Evolutionary conservation across 495 filamentous ascomycete genomes (phyloP).

Genomic region (Lasiosphaeria ovina): DNA sequence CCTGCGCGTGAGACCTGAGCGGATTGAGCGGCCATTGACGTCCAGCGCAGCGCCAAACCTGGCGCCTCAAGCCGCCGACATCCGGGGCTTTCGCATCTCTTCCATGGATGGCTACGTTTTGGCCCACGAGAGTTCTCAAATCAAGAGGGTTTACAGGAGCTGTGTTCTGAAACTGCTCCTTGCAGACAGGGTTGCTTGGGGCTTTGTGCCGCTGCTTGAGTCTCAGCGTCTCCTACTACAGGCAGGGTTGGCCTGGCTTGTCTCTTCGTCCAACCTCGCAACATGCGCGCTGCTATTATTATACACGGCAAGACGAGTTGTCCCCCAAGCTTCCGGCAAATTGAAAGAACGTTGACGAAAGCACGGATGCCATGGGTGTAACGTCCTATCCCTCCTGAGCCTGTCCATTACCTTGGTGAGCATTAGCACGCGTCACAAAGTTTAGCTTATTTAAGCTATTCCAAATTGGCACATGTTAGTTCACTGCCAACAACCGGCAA

Average conservation of each 20-base stretch:
- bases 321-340: not conserved
- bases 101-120: conserved; percentile 45
- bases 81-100: conserved; percentile 38
- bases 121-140: conserved; percentile 24
- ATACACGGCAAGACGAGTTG: not conserved
- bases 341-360: not conserved
- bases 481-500: too few species aligned
- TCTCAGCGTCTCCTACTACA: conserved; percentile 26
- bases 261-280: conserved; percentile 1
- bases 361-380: too few species aligned
- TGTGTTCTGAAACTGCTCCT: conserved; percentile 37
- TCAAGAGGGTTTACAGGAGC: conserved; percentile 27
- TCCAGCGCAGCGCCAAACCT: conserved; percentile 18
- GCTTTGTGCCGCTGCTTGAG: conserved; percentile 28
- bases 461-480: too few species aligned
- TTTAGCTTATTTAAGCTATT: too few species aligned
- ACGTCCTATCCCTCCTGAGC: too few species aligned
- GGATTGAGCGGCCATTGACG: conserved; percentile 33
- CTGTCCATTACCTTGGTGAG: too few species aligned
- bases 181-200: conserved; percentile 35
- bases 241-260: conserved; percentile 29
- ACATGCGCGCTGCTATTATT: not conserved
- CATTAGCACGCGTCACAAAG: too few species aligned
- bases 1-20: conserved; percentile 36
- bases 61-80: conserved; percentile 23